These are phyloP conservation scores for Sporopachydermia quercuum DNA, from an alignment of 805 yeast genomes.

Conservation along the genomic window DNA sequence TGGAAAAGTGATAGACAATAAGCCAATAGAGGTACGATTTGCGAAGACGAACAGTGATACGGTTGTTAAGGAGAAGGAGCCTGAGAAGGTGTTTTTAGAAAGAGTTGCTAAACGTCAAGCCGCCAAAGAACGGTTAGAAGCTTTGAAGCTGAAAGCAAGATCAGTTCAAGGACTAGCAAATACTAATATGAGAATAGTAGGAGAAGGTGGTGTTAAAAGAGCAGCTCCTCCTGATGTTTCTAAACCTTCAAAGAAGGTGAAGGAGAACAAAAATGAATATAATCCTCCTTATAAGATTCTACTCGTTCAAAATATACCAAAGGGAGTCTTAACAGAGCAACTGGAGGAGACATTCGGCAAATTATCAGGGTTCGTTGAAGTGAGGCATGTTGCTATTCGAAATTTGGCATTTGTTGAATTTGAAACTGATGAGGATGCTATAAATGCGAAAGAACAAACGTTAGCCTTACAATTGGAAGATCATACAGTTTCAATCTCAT, in stretches of 20 bases:
- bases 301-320: constrained; percentile 51
- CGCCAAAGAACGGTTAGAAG: constrained; percentile 4
- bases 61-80: constrained; percentile 10
- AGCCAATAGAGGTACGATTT: constrained; percentile 29
- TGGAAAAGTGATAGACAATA: constrained; percentile 28
- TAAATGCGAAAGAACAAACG: constrained; percentile 20
- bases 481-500: constrained; percentile 15
- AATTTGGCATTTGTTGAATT: constrained; percentile 76
- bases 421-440: constrained; percentile 37
- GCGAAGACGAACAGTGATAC: constrained; percentile 15
- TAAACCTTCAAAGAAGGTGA: constrained; percentile 7
- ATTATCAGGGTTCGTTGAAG: constrained; percentile 47
- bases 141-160: constrained; percentile 10
- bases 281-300: constrained; percentile 59
- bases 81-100: constrained; percentile 12
- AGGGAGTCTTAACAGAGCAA: constrained; percentile 22
- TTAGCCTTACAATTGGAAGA: constrained; percentile 14
- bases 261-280: constrained; percentile 8
- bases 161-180: constrained; percentile 10
- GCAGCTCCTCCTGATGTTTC: constrained; percentile 14
- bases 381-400: constrained; percentile 51
- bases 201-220: constrained; percentile 7
- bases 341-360: constrained; percentile 32
- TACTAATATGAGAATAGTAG: constrained; percentile 7
- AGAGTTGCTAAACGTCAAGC: constrained; percentile 8